These are phyloP conservation scores for Mixia osmundae DNA, from an alignment of 1,284 basidiomycete genomes.

Conservation along the genomic window DNA sequence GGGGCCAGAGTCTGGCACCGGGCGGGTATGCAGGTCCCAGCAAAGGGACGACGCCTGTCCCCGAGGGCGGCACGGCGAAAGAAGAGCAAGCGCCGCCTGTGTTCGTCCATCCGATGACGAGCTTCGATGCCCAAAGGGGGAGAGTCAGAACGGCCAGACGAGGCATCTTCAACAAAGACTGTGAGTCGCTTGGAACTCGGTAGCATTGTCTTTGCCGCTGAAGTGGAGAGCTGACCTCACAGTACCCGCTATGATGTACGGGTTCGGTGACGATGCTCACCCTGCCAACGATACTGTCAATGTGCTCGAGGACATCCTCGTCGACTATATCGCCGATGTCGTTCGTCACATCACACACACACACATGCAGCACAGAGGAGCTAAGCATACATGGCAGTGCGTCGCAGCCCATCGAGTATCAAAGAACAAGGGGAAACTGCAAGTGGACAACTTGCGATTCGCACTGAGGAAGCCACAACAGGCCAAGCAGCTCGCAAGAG, in stretches of 20 bases:
- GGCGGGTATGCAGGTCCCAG: too few relatives aligned
- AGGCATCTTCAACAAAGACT: too few relatives aligned
- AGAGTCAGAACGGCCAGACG: too few relatives aligned
- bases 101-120: too few relatives aligned
- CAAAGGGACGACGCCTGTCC: too few relatives aligned
- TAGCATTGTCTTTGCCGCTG: too few relatives aligned
- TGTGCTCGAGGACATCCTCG: slow-evolving; percentile 80
- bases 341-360: slow-evolving; percentile 28
- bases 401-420: slow-evolving; percentile 5
- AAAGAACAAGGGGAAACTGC: slow-evolving; percentile 9
- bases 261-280: slow-evolving; percentile 76
- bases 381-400: not conserved
- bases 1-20: too few relatives aligned
- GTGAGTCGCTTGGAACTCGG: too few relatives aligned
- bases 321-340: slow-evolving; percentile 73
- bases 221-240: too few relatives aligned
- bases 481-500: slow-evolving; percentile 59
- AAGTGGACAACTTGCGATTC: slow-evolving; percentile 43
- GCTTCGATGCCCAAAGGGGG: too few relatives aligned
- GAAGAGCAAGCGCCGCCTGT: too few relatives aligned
- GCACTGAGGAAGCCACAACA: slow-evolving; percentile 36
- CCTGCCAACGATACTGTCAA: slow-evolving; percentile 64
- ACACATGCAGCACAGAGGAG: not conserved
- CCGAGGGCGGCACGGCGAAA: too few relatives aligned
- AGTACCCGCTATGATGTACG: slow-evolving; percentile 80